Conservation (phyloP, 768 basidiomycete genomes). For the Stropharia rugosoannulata region DNA sequence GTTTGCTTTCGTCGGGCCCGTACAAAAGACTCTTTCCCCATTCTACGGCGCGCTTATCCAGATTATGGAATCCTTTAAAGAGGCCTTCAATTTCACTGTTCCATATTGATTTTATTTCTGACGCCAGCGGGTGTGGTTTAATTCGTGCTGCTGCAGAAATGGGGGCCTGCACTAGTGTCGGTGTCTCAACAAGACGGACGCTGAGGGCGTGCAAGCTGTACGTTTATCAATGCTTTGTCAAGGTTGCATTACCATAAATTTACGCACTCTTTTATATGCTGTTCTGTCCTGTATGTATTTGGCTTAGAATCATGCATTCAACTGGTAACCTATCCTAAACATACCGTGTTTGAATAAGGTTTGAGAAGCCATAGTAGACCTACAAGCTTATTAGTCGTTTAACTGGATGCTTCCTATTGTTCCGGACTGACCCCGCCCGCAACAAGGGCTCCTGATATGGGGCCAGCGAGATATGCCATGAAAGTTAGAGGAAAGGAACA, state of each 20-base stretch:
- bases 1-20: constrained; percentile 23
- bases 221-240: neutral
- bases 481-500: constrained; percentile 5
- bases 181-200: constrained; percentile 48
- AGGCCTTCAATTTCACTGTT: constrained; percentile 53
- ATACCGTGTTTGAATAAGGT: constrained; percentile 57
- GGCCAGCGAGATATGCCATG: constrained; percentile 64
- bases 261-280: constrained; percentile 54
- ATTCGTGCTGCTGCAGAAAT: constrained; percentile 56
- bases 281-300: constrained; percentile 44
- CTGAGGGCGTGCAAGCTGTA: constrained; percentile 44
- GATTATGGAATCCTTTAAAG: constrained; percentile 40
- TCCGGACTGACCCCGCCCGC: constrained; percentile 57
- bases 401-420: neutral
- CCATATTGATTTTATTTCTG: constrained; percentile 55
- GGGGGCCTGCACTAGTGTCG: constrained; percentile 46
- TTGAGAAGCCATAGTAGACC: constrained; percentile 75
- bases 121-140: constrained; percentile 41
- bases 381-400: constrained; percentile 16
- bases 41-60: constrained; percentile 44
- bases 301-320: neutral
- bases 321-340: constrained; percentile 11
- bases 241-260: neutral
- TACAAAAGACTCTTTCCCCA: constrained; percentile 50
- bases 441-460: constrained; percentile 68